These are phyloP conservation scores for Stephania japonica DNA, from an alignment of 164 flowering plant species.

Conservation along the genomic window DNA sequence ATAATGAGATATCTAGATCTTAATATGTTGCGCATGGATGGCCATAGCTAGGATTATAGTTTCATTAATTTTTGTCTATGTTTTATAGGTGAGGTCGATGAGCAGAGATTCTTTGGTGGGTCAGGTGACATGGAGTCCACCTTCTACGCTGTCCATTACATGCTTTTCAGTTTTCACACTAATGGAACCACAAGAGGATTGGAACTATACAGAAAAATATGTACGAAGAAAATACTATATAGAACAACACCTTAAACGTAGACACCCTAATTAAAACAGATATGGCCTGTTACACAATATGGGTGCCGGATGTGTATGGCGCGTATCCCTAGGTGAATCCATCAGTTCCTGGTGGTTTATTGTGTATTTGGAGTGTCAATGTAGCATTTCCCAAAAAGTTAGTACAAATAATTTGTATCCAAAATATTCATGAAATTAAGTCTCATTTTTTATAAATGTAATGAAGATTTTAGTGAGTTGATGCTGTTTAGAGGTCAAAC, in stretches of 20 bases:
- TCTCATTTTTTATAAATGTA: background rate
- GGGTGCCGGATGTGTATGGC: too few relatives aligned
- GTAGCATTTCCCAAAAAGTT: background rate
- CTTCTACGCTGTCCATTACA: background rate
- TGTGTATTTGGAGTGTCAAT: too few relatives aligned
- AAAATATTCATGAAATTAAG: background rate
- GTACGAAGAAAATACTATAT: too few relatives aligned
- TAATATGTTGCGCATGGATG: background rate
- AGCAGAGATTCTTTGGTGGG: constrained; percentile 8
- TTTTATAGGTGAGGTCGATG: background rate
- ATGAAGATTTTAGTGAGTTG: background rate
- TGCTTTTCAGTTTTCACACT: constrained; percentile 4
- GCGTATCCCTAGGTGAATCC: too few relatives aligned
- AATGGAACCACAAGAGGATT: background rate
- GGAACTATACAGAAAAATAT: too few relatives aligned
- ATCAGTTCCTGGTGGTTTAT: too few relatives aligned
- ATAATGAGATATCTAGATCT: background rate
- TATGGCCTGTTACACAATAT: too few relatives aligned
- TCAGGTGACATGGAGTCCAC: constrained; percentile 7
- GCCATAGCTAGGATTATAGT: background rate
- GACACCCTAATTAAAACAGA: too few relatives aligned
- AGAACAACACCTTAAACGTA: too few relatives aligned
- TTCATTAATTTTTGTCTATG: background rate
- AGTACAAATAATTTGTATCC: background rate
- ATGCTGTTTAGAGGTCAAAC: background rate